These are phyloP conservation scores for Asterophora parasitica DNA, from an alignment of 768 basidiomycete genomes.

Conservation along the genomic window DNA sequence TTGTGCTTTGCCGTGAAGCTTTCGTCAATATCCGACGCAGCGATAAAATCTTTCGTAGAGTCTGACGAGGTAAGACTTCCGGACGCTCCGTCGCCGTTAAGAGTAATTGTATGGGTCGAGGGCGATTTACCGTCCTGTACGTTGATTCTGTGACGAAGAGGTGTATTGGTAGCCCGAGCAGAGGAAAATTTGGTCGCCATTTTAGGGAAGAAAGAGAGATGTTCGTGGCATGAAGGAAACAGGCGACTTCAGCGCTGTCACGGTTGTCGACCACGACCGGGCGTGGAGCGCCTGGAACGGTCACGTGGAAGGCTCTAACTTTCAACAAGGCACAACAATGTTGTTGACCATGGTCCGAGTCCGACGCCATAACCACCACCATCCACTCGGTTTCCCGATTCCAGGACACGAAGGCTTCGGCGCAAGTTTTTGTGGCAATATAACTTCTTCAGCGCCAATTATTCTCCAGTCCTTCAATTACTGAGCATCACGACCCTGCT, in stretches of 20 bases:
- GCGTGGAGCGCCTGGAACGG: not conserved
- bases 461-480: no score
- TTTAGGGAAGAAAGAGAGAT: not conserved
- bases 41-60: constrained; percentile 11
- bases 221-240: constrained; percentile 7
- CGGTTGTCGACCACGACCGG: no score
- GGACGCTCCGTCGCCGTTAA: not conserved
- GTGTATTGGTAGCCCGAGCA: not conserved
- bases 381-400: no score
- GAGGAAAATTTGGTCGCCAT: constrained; percentile 9
- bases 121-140: constrained; percentile 19
- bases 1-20: not conserved
- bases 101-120: constrained; percentile 8
- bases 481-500: not conserved
- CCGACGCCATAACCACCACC: no score
- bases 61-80: constrained; percentile 15
- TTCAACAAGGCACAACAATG: not conserved
- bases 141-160: constrained; percentile 24
- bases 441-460: no score
- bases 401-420: no score
- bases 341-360: no score
- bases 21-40: constrained; percentile 7
- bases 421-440: no score
- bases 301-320: constrained; percentile 3
- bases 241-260: not conserved